Evolutionary conservation across 1,284 basidiomycete genomes (phyloP), one percentile per base, ranked within the genome.

Genomic region (Gymnopus androsaceus): DNA sequence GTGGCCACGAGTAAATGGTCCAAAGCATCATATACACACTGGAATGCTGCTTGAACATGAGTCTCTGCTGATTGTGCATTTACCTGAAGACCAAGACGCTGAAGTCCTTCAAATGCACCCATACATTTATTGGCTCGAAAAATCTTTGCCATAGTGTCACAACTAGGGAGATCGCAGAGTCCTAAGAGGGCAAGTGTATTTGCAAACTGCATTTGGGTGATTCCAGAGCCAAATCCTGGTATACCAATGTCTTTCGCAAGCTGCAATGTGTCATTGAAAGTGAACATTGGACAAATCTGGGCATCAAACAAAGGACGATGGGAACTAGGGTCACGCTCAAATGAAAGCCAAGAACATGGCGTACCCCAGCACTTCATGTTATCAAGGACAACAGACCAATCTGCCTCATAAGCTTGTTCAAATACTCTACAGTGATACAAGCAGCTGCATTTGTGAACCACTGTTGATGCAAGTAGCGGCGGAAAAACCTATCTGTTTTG

Each of bases 181-280:
- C 44, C 49, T 0, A 46, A 27, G 1, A 60, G 51, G 1, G 31
- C 45, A 3, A 57, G 12, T 15, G 50, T 60, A 25, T 60, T 60
- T 1, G 59, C 59, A 55, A 60, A 60, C 27, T 60, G 59, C n/a
- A 60, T 33, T 4, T 34, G 11, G 8, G 33, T 56, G 15, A 60
- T 56, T 3, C 59, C 59, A 6, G 42, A 51, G 1, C 48, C 31
- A 46, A 60, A 60, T 6, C 59, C 53, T 3, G n/a, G 3, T 5
- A 60, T n/a, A 0, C 27, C 6, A 8, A 41, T 23, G 9, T 54
- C 27, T 14, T 42, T n/a, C 6, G 51, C 41, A 46, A 56, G 55
- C 3, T 42, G 11, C 3, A 55, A 12, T 3, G 37, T 49, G 6
- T 55, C 33, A 6, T 25, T n/a, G 44, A 54, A 60, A 15, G 30